Evolutionary conservation across 2,329 filamentous ascomycete genomes (phyloP).

Genomic region (Fusarium sp.): DNA sequence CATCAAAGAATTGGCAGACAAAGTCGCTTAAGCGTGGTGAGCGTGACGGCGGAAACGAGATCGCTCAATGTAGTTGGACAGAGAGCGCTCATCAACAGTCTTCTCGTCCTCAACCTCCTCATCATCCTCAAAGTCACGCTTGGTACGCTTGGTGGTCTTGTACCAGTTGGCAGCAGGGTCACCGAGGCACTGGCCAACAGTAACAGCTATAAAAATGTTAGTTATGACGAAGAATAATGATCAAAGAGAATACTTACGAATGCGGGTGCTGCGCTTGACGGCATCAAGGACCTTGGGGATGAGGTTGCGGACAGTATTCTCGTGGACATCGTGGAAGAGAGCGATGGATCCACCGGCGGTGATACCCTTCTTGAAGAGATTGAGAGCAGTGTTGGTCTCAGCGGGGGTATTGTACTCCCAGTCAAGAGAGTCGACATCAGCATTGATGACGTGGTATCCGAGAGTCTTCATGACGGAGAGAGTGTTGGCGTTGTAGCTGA

Average conservation of each 20-base stretch:
- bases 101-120: conserved; percentile 16
- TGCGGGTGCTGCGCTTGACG: conserved; percentile 24
- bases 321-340: conserved; percentile 61
- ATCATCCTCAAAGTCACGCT: conserved; percentile 19
- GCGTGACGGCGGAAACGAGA: conserved; percentile 24
- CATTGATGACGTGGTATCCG: conserved; percentile 65
- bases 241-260: background rate
- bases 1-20: conserved; percentile 6
- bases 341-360: conserved; percentile 55
- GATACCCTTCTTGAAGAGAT: conserved; percentile 46
- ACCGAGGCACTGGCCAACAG: conserved; percentile 44
- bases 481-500: conserved; percentile 49
- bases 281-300: conserved; percentile 29
- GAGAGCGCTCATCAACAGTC: conserved; percentile 15
- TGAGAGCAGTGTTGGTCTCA: conserved; percentile 31
- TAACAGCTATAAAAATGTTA: conserved; percentile 46
- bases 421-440: conserved; percentile 68
- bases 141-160: conserved; percentile 30
- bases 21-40: conserved; percentile 5
- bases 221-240: background rate
- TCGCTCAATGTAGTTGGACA: conserved; percentile 23
- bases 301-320: conserved; percentile 50
- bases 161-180: conserved; percentile 31
- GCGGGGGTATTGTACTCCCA: conserved; percentile 54
- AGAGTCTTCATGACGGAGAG: conserved; percentile 50